Evolutionary conservation across 169 alveolate species (phyloP).

Genomic region (Babesia bigemina): DNA sequence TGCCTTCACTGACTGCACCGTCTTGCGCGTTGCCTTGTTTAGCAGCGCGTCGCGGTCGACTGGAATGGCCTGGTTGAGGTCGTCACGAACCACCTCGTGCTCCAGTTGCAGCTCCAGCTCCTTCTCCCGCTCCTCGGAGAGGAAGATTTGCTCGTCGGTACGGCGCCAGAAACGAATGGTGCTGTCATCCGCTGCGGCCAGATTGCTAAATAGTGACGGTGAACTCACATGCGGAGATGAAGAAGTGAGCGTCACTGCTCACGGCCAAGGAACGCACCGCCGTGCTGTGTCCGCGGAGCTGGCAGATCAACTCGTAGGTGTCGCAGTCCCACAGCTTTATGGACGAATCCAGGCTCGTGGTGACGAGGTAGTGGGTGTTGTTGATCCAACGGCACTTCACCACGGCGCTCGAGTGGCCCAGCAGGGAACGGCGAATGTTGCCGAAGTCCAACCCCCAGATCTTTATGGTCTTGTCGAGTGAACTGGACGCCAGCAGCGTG

Average conservation of each 20-base stretch:
- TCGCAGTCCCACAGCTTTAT: slow-evolving; percentile 82
- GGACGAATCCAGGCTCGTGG: slow-evolving; percentile 42
- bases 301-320: slow-evolving; percentile 70
- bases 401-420: slow-evolving; percentile 37
- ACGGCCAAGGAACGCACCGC: slow-evolving; percentile 60
- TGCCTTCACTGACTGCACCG: slow-evolving; percentile 79
- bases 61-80: slow-evolving; percentile 72
- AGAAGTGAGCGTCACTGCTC: slow-evolving; percentile 63
- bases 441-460: slow-evolving; percentile 89
- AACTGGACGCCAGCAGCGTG: slow-evolving; percentile 80
- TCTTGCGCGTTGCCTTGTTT: slow-evolving; percentile 80
- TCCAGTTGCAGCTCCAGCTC: slow-evolving; percentile 82
- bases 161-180: slow-evolving; percentile 79
- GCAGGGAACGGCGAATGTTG: slow-evolving; percentile 70
- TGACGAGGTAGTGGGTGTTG: slow-evolving; percentile 66
- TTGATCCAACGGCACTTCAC: slow-evolving; percentile 43
- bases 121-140: slow-evolving; percentile 83
- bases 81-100: slow-evolving; percentile 78
- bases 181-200: slow-evolving; percentile 66
- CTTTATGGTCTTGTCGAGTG: slow-evolving; percentile 83
- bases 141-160: slow-evolving; percentile 78
- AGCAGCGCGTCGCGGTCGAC: slow-evolving; percentile 71
- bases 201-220: no score
- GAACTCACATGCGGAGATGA: slow-evolving; percentile 46
- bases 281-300: slow-evolving; percentile 67